A percentile compares a stretch with the other conserved stretches of the same genome.
Conservation (phyloP, 2,329 filamentous ascomycete genomes). For the Venturia nashicola region DNA sequence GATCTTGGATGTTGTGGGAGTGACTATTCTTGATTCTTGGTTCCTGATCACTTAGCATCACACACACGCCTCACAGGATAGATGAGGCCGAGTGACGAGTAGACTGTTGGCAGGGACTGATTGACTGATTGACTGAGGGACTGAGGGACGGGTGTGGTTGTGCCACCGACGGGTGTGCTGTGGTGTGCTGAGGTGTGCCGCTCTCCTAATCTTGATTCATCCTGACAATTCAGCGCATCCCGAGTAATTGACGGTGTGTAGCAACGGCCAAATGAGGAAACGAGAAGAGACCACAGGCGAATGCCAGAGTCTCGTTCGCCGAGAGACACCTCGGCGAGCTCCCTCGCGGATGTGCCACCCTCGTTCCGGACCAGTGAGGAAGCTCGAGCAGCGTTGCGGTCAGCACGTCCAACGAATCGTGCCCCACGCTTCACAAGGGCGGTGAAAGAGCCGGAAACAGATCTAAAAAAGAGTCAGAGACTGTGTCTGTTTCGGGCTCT, state of each 20-base stretch:
- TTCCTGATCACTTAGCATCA: background rate
- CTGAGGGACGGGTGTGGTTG: background rate
- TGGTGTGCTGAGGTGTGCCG: background rate
- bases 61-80: background rate
- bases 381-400: background rate
- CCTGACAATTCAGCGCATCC: background rate
- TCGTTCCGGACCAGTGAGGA: background rate
- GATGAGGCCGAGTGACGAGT: background rate
- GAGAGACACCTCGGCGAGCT: background rate
- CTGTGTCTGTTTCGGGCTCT: background rate
- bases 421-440: background rate
- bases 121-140: too few relatives aligned
- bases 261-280: background rate
- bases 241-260: background rate
- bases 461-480: conserved; percentile 2
- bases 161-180: background rate
- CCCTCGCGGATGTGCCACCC: background rate
- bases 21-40: background rate
- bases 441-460: background rate
- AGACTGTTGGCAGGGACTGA: background rate
- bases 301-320: background rate
- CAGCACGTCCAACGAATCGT: background rate
- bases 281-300: background rate
- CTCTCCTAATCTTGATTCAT: background rate
- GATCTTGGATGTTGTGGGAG: background rate